A percentile compares a stretch with the other conserved stretches of the same genome.
phyloP scores from a whole-genome alignment of 2,329 filamentous ascomycete species.

The Talaromyces funiculosus region DNA sequence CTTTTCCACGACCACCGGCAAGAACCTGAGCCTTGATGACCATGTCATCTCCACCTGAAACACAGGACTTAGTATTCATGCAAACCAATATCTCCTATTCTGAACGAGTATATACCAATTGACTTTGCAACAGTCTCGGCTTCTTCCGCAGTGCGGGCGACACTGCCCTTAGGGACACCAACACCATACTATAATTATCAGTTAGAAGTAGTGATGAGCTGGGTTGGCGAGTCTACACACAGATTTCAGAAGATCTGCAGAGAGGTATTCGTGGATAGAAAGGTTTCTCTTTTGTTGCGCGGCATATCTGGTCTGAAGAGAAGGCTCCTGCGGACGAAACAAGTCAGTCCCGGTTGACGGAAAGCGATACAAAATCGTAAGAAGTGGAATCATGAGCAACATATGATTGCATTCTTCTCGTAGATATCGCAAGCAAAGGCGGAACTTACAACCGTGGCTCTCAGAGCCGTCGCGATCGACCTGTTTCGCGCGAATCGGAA shows the following conservation, averaged over 20 bases:
- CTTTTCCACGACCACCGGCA: constrained; percentile 95
- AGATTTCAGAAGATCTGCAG: constrained; percentile 76
- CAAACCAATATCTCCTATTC: background rate
- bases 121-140: constrained; percentile 86
- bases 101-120: constrained; percentile 56
- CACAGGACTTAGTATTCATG: constrained; percentile 6
- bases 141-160: constrained; percentile 76
- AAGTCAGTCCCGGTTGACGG: constrained; percentile 43
- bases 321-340: constrained; percentile 45
- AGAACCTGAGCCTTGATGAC: constrained; percentile 99
- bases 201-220: constrained; percentile 14
- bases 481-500: constrained; percentile 81
- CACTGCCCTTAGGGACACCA: constrained; percentile 82
- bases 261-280: constrained; percentile 97
- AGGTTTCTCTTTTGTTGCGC: constrained; percentile 80
- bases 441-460: constrained; percentile 65
- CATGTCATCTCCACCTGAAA: constrained; percentile 79
- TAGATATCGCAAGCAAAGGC: constrained; percentile 9
- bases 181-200: constrained; percentile 69
- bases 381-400: background rate
- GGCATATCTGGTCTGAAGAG: constrained; percentile 49
- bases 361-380: background rate
- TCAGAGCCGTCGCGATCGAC: constrained; percentile 73
- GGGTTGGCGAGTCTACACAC: constrained; percentile 37
- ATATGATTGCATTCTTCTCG: background rate